A percentile compares a stretch with the other conserved stretches of the same genome.
These are phyloP conservation scores for Gaeumannomyces tritici DNA, from an alignment of 2,329 filamentous ascomycete species.

Conservation along the genomic window DNA sequence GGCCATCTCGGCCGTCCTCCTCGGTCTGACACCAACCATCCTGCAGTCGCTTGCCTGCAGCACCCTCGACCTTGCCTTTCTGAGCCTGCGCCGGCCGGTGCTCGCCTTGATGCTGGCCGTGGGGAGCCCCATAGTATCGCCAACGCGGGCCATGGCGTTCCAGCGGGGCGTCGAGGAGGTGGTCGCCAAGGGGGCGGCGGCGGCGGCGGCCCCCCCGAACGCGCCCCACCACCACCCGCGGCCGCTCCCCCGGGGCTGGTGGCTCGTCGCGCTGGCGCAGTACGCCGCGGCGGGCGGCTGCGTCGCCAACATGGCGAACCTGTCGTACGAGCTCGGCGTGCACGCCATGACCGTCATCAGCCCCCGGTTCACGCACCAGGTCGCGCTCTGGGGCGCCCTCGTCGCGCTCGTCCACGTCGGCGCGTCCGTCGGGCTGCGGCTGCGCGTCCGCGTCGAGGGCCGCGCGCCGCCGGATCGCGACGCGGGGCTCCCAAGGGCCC, in stretches of 20 bases:
- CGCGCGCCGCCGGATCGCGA: background rate
- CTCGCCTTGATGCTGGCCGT: constrained; percentile 11
- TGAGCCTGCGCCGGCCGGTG: constrained; percentile 10
- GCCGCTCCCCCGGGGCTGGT: background rate
- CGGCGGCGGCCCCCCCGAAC: too few species aligned
- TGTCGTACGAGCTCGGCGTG: constrained; percentile 16
- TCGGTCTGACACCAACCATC: constrained; percentile 11
- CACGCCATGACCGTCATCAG: constrained; percentile 16
- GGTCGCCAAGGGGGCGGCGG: background rate
- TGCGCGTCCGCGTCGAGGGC: background rate
- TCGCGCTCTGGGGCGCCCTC: constrained; percentile 16
- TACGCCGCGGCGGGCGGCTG: constrained; percentile 13
- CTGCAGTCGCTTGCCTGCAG: constrained; percentile 9
- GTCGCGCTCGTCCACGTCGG: constrained; percentile 9
- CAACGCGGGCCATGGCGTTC: background rate
- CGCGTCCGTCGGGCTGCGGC: background rate
- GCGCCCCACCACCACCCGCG: too few species aligned
- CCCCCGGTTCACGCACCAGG: constrained; percentile 11
- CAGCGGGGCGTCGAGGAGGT: background rate
- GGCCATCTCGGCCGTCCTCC: constrained; percentile 11
- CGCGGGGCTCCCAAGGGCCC: too few species aligned
- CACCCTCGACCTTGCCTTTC: constrained; percentile 10
- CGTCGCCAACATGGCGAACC: constrained; percentile 14
- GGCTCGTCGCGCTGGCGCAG: constrained; percentile 6
- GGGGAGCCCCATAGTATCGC: background rate